Evolutionary conservation across 2,329 filamentous ascomycete species (phyloP).

Genomic region (Cercospora zeae-maydis): DNA sequence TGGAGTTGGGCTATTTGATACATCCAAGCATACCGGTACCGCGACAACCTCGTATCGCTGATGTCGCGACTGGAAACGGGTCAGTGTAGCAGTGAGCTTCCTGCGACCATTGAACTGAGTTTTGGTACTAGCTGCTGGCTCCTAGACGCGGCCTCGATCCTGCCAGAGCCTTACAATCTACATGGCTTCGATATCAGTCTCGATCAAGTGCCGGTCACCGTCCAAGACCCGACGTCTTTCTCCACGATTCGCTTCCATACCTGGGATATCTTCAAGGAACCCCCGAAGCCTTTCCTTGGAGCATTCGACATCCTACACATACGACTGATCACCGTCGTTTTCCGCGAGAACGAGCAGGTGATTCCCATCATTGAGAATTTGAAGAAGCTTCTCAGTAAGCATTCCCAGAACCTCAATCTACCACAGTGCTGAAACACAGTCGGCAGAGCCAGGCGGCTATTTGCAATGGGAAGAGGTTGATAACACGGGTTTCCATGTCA

Average conservation of each 20-base stretch:
- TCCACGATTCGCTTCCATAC: conserved; percentile 8
- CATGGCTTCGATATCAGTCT: not conserved
- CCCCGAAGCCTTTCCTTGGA: not conserved
- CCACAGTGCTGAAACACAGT: not conserved
- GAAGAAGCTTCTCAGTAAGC: not conserved
- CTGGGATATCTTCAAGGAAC: conserved; percentile 3
- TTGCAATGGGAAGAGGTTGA: not conserved
- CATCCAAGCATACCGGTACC: not conserved
- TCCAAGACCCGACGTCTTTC: not conserved
- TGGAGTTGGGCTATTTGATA: not conserved
- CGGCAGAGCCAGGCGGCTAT: not conserved
- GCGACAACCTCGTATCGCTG: not conserved
- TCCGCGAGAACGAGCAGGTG: not conserved
- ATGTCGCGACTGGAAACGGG: not conserved
- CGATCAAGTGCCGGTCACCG: not conserved
- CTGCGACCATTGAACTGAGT: not conserved
- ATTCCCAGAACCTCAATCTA: not conserved
- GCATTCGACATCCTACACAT: conserved; percentile 11
- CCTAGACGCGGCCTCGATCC: not conserved
- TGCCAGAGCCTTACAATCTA: not conserved
- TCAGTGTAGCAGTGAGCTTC: not conserved
- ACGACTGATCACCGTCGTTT: conserved; percentile 3
- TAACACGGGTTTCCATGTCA: not conserved
- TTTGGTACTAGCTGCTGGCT: not conserved
- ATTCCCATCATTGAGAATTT: not conserved